Evolutionary conservation across 2,329 filamentous ascomycete species (phyloP).

Genomic region (Cytospora piceae): DNA sequence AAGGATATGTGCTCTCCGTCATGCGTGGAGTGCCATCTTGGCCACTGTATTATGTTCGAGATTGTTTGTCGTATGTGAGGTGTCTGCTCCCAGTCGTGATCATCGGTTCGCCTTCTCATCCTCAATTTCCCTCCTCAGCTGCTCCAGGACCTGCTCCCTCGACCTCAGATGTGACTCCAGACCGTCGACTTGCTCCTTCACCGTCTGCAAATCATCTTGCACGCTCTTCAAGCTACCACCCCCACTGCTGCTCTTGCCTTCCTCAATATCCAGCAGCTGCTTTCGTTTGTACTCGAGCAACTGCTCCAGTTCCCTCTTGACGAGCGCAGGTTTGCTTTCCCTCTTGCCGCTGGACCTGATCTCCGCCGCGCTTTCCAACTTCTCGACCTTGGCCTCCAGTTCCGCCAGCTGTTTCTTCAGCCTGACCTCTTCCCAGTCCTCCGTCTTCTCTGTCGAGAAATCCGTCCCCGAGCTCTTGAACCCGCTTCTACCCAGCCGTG

Average conservation of each 20-base stretch:
- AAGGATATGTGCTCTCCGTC: background rate
- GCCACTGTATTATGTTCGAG: slow-evolving; percentile 11
- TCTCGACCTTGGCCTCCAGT: slow-evolving; percentile 83
- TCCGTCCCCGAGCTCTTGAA: slow-evolving; percentile 88
- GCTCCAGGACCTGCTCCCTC: slow-evolving; percentile 74
- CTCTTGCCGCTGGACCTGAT: slow-evolving; percentile 66
- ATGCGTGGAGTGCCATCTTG: background rate
- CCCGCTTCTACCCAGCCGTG: slow-evolving; percentile 79
- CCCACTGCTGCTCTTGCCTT: slow-evolving; percentile 68
- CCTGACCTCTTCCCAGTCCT: slow-evolving; percentile 97
- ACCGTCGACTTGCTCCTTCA: slow-evolving; percentile 93
- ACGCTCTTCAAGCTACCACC: slow-evolving; percentile 78
- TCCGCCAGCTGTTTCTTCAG: slow-evolving; percentile 91
- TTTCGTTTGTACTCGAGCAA: slow-evolving; percentile 92
- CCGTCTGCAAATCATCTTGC: slow-evolving; percentile 81
- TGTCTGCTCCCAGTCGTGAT: slow-evolving; percentile 7
- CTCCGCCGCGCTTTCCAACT: slow-evolving; percentile 75
- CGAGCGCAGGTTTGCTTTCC: slow-evolving; percentile 82
- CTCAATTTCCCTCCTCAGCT: slow-evolving; percentile 81
- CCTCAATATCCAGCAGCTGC: slow-evolving; percentile 75
- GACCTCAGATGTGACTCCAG: slow-evolving; percentile 80
- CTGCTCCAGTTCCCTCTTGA: slow-evolving; percentile 93
- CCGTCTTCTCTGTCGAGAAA: slow-evolving; percentile 81
- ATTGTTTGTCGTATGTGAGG: background rate
- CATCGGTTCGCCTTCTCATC: slow-evolving; percentile 71